These are phyloP conservation scores for Malassezia equina DNA, from an alignment of 1,284 basidiomycete genomes.

Conservation along the genomic window DNA sequence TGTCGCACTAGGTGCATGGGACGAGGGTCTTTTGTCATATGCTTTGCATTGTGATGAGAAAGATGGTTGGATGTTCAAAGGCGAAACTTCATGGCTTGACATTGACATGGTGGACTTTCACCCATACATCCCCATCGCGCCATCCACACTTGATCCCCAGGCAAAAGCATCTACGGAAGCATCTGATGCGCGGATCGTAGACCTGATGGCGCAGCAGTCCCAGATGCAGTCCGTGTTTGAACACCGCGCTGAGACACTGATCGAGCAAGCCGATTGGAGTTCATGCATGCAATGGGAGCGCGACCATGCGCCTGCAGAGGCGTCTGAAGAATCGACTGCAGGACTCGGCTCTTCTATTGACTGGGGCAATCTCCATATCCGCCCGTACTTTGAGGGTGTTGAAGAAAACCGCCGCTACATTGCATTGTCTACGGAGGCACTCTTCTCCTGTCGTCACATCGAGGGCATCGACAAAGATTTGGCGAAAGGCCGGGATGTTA, in stretches of 20 bases:
- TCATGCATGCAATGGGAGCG: constrained; percentile 6
- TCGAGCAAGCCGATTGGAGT: constrained; percentile 14
- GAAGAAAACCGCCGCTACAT: constrained; percentile 11
- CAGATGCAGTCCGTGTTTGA: constrained; percentile 15
- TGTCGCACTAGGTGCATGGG: constrained; percentile 17
- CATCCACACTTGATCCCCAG: constrained; percentile 1
- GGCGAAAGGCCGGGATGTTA: background rate
- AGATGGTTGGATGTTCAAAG: constrained; percentile 4
- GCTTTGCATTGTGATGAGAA: constrained; percentile 5
- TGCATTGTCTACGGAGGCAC: constrained; percentile 6
- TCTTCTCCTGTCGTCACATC: constrained; percentile 5
- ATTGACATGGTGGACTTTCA: constrained; percentile 17
- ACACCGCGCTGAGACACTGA: constrained; percentile 4
- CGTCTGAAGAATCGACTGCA: background rate
- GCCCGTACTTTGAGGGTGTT: constrained; percentile 3
- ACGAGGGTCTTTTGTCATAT: constrained; percentile 8
- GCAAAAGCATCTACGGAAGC: background rate
- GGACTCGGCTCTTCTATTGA: constrained; percentile 5
- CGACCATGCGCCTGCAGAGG: background rate
- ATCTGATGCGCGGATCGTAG: constrained; percentile 12
- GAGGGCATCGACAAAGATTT: constrained; percentile 9
- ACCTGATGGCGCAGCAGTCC: constrained; percentile 17
- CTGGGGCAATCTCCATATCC: constrained; percentile 4
- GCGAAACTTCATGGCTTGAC: background rate
- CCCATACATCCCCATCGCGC: constrained; percentile 8